Evolutionary conservation across 345 rosid species (phyloP), one percentile per base, ranked within the genome.

Genomic region (Citrus inodora): DNA sequence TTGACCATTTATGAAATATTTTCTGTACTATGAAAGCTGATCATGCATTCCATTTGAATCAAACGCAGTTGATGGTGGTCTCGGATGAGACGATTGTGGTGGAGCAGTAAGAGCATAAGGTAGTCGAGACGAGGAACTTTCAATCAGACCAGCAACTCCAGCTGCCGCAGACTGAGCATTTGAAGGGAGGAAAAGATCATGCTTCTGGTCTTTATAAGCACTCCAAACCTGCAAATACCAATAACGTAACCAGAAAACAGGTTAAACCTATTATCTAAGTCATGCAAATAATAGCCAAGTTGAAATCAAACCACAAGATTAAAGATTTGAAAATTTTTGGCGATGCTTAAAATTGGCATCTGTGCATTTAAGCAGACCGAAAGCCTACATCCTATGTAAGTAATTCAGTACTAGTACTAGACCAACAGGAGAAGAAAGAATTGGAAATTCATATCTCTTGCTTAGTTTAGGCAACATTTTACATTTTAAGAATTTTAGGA

Each of bases 181-280:
- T 62, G 98, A 92, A 56, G 98, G 99, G 59, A 96, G 94, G 89
- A 96, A 94, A 48, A 96, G 93, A 82, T 96, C 99, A 38, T 96
- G 99, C 78, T 90, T 96, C 90, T 96, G 99, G 87, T 94, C 98
- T 82, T 96, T 94, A 76, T 96, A 96, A 7, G 98, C 99, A 35
- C 92, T 75, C 99, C 99, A 96, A 10, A 94, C 97, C 99, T 96
- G 84, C 70, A 74, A 46, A 73, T 73, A 64, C 13, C 65, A 64
- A 35, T 60, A 63, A 17, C 62, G 51, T 33, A 13, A 56, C 7
- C 30, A 59, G 56, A 24, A 27, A 65, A n/a, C 25, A 67, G 22
- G 77, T 70, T 74, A 64, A 24, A 70, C 22, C 76, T 17, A 55
- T 4, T 9, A 53, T 1, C 24, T 4, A 67, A 24, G 71, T 66